These are phyloP conservation scores for Tolypocladium album DNA, from an alignment of 2,329 filamentous ascomycete species.

Conservation along the genomic window DNA sequence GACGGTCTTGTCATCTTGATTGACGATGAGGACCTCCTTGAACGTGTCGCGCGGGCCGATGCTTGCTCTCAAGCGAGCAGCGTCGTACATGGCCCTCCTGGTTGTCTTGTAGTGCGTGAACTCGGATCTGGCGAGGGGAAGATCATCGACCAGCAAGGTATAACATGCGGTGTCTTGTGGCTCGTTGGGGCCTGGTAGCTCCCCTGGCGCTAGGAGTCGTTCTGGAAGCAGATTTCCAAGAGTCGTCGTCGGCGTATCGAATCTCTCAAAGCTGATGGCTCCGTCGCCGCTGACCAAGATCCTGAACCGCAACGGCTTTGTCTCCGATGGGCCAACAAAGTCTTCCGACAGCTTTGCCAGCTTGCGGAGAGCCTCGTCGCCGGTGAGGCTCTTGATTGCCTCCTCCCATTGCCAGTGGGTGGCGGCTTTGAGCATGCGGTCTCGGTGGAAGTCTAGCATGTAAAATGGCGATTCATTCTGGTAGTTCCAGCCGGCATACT, in stretches of 20 bases:
- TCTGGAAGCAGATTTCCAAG: constrained; percentile 47
- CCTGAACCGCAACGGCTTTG: constrained; percentile 37
- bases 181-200: constrained; percentile 6
- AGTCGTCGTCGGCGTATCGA: constrained; percentile 24
- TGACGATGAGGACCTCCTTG: constrained; percentile 69
- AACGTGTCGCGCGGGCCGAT: constrained; percentile 35
- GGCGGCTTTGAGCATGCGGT: constrained; percentile 61
- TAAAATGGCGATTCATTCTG: constrained; percentile 54
- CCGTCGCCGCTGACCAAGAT: constrained; percentile 43
- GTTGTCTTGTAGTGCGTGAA: constrained; percentile 86
- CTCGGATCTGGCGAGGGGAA: constrained; percentile 35
- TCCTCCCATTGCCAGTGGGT: constrained; percentile 42
- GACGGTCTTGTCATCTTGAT: constrained; percentile 45
- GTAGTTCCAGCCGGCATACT: constrained; percentile 41
- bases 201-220: constrained; percentile 35
- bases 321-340: constrained; percentile 23
- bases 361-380: constrained; percentile 30
- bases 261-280: constrained; percentile 29
- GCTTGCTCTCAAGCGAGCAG: constrained; percentile 50
- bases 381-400: constrained; percentile 33
- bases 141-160: constrained; percentile 32
- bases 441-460: constrained; percentile 68
- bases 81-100: constrained; percentile 58
- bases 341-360: constrained; percentile 22
- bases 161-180: constrained; percentile 21